Evolutionary conservation across 768 basidiomycete genomes (phyloP).

Genomic region (Lactifluus pinguis): DNA sequence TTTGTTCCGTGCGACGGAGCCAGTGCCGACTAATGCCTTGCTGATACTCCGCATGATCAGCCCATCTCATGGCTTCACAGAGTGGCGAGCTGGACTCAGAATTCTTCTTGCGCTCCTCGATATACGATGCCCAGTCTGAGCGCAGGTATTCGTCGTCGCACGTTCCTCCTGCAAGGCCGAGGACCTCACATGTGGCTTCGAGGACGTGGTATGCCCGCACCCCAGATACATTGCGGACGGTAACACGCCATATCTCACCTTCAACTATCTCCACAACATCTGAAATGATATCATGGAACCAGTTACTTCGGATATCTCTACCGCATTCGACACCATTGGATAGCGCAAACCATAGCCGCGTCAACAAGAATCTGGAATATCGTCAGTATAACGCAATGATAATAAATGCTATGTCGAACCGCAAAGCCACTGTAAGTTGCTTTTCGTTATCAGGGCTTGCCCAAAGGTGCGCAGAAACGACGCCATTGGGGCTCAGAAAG

Average conservation of each 20-base stretch:
- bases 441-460: constrained; percentile 46
- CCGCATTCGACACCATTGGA: constrained; percentile 35
- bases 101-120: constrained; percentile 26
- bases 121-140: constrained; percentile 59
- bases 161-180: constrained; percentile 34
- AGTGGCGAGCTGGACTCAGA: constrained; percentile 21
- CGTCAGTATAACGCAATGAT: background rate
- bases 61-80: constrained; percentile 46
- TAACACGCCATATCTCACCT: constrained; percentile 54
- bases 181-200: constrained; percentile 61
- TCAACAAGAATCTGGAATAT: constrained; percentile 46
- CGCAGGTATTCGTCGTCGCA: constrained; percentile 28
- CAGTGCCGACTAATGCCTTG: constrained; percentile 61
- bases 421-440: constrained; percentile 47
- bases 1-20: constrained; percentile 37
- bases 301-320: constrained; percentile 23
- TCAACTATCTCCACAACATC: constrained; percentile 45
- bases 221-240: constrained; percentile 20
- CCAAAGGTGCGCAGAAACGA: constrained; percentile 46
- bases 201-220: constrained; percentile 45
- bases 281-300: constrained; percentile 33
- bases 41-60: constrained; percentile 62
- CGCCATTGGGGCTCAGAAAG: constrained; percentile 25
- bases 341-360: constrained; percentile 52
- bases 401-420: constrained; percentile 32